Base-by-base conservation (phyloP, 305 asterid genomes). In the Rubia balearica region DNA sequence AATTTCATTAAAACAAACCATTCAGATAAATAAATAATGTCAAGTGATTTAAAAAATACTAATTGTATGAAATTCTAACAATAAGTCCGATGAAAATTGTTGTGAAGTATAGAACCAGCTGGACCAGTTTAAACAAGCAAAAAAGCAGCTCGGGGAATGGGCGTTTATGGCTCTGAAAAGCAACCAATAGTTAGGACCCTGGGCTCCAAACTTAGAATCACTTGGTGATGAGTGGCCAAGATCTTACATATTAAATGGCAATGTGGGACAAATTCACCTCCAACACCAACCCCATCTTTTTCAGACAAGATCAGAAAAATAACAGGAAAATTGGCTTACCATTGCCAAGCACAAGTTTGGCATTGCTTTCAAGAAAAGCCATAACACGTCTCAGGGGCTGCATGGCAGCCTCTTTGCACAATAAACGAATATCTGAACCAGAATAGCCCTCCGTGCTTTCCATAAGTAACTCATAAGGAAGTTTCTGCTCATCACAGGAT, bases 351-450 rank as follows among this genome's bases (percentile, higher is more conserved):
- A 88, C 86, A 60, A 75, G 68, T 62, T 84, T 89, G 76, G 78
- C 83, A 72, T 76, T 81, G 69, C 81, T 92, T 83, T 93, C 98
- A 41, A 93, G 93, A 75, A 61, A 55, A 30, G 83, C 74, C 94
- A 93, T 90, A 72, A 89, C 56, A 67, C 96, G 87, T 76, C 98
- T 78, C 56, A 93, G 80, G 60, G 97, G 98, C 77, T 90, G 97
- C 98, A 93, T 93, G 14, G 96, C 98, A 56, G 96, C 97, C 78
- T 93, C 98, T 82, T 93, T 93, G 88, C 98, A 90, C 70, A 93
- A 66, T 17, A 93, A 83, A 71, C 97, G 89, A 67, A 93, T 83
- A 84, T 93, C 98, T 36, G 97, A 93, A 75, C 97, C 98, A 43
- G 98, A 93, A 82, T 55, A 93, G 30, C 94, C 96, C 75, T 86